Base-by-base conservation (phyloP, 2,329 filamentous ascomycete species). In the Verticillium zaregamsianum region DNA sequence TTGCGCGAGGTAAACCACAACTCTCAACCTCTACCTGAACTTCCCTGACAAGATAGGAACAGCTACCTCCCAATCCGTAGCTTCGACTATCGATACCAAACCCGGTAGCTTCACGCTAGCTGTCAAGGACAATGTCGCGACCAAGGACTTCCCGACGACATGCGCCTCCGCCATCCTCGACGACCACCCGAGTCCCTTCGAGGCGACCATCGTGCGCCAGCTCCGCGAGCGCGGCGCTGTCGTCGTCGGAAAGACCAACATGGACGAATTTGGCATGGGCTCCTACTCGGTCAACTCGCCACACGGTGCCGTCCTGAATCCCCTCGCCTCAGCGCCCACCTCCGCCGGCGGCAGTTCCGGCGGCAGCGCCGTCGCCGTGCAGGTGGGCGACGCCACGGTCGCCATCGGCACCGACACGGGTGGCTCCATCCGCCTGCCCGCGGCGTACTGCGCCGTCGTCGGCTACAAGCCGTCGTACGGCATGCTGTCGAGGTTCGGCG, bases 221-320 rank as follows among this genome's bases (percentile, higher is more conserved):
- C 81, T 97, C 37, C 83, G 84, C 61, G 72, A 79, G 32, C 81
- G 84, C 5, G 90, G 89, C 52, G 87, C 86, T 6, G 73, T 83
- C 6, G 73, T 94, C 2, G 81, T 88, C 1, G 90, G 90, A 7
- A 97, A 97, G 75, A 93, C 92, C 2, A 97, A 96, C 72, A 87
- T 98, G 81, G 95, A 98, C 76, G 95, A 96, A 72, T 97, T 97
- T 72, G 93, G 93, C 32, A 97, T 97, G 93, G 93, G 93, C 2
- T 96, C 92, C 9, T 89, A 97, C 68, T 93, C 92, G 2, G 78
- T 79, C 59, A 87, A 89, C 69, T 93, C 92, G 1, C 76, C 81
- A 60, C 86, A 88, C 68, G 91, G 90, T 1, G 73, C 85, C 1
- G 90, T 94, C 5, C 78, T 73, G 59, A 87, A 84, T 64, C 79